Conservation (phyloP, 306 rosid genomes). For the Vachellia collinsii region DNA sequence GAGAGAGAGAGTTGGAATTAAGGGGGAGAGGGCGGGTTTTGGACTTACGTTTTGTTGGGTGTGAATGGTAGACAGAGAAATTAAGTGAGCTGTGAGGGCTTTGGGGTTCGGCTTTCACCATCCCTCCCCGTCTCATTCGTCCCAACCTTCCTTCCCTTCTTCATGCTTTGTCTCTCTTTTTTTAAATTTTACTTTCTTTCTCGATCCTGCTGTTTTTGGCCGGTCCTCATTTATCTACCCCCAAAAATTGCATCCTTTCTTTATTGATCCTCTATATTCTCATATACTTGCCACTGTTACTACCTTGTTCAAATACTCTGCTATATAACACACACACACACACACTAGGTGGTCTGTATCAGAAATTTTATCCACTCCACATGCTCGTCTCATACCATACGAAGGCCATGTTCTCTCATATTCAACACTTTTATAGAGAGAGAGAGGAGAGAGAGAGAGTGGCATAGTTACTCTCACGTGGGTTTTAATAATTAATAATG, state of each 20-base stretch:
- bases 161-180: neutral
- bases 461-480: neutral
- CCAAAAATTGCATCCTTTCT: neutral
- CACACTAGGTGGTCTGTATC: neutral
- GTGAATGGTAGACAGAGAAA: constrained; percentile 34
- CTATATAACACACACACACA: too few relatives aligned
- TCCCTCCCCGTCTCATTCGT: constrained; percentile 17
- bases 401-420: neutral
- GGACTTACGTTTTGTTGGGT: constrained; percentile 56
- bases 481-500: neutral
- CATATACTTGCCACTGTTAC: neutral
- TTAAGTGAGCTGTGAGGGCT: constrained; percentile 20
- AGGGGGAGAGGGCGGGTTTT: constrained; percentile 57
- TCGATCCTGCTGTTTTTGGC: constrained; percentile 8
- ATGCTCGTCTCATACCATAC: neutral
- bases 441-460: neutral
- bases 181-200: neutral
- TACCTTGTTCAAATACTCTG: too few relatives aligned
- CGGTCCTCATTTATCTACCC: neutral
- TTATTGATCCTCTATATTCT: neutral
- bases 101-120: constrained; percentile 2
- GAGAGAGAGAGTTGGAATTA: neutral
- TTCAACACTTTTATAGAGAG: neutral
- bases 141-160: neutral
- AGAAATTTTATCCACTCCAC: neutral